Evolutionary conservation across 192 early-diverging fungal species (phyloP).

Genomic region (Dispira simplex): DNA sequence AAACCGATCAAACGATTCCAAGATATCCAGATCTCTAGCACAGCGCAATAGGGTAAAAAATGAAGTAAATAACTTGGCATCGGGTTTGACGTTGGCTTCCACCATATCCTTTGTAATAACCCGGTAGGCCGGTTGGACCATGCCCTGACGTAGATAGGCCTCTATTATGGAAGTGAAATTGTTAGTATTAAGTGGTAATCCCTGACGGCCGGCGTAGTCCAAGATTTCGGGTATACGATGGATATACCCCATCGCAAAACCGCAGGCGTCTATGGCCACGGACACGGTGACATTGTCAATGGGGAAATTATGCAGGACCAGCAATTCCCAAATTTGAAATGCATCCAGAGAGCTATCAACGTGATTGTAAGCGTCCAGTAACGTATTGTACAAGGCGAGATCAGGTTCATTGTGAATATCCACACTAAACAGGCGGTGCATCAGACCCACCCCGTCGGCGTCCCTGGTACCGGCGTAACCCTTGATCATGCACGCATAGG

Average conservation of each 20-base stretch:
- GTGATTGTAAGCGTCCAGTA: constrained; percentile 5
- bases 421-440: constrained; percentile 9
- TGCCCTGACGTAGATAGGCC: not conserved
- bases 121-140: no score
- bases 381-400: not conserved
- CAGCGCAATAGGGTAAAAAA: not conserved
- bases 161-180: constrained; percentile 1
- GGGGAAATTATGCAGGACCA: not conserved
- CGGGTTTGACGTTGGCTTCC: not conserved
- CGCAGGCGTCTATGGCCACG: constrained; percentile 5
- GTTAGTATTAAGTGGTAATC: not conserved
- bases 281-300: not conserved
- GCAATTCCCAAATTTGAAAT: constrained; percentile 4
- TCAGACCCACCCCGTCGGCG: not conserved
- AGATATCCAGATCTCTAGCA: not conserved
- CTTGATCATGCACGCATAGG: constrained; percentile 10
- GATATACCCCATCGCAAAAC: not conserved
- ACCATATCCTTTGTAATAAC: constrained; percentile 1
- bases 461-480: not conserved
- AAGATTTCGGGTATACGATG: not conserved
- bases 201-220: not conserved
- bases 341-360: not conserved
- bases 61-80: not conserved
- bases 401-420: not conserved
- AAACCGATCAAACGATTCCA: not conserved